A percentile compares a stretch with the other conserved stretches of the same genome.
Evolutionary conservation across 768 basidiomycete species (phyloP).

Genomic region (Psilocybe cyanescens): DNA sequence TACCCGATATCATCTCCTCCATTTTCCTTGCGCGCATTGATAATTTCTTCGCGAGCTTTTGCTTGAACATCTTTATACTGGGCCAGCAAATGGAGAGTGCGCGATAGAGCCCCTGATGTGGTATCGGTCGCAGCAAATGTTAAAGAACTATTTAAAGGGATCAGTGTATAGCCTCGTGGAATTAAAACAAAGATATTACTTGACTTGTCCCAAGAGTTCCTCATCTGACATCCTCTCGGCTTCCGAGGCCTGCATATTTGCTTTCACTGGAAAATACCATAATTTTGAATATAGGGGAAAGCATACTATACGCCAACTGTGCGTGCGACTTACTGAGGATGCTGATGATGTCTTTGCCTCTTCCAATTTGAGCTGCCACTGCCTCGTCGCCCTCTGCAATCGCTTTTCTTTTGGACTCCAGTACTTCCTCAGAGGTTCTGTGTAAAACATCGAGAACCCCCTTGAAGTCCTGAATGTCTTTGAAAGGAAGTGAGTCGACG

Average conservation of each 20-base stretch:
- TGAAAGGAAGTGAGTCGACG: slow-evolving; percentile 35
- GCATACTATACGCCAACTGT: background rate
- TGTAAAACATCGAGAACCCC: slow-evolving; percentile 39
- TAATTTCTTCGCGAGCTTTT: slow-evolving; percentile 40
- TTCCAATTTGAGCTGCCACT: slow-evolving; percentile 34
- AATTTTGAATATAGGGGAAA: background rate
- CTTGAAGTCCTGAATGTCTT: slow-evolving; percentile 30
- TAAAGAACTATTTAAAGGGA: slow-evolving; percentile 19
- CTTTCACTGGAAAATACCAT: slow-evolving; percentile 30
- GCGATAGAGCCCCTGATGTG: slow-evolving; percentile 41
- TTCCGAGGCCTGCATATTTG: slow-evolving; percentile 34
- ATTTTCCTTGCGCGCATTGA: slow-evolving; percentile 24
- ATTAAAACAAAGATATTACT: slow-evolving; percentile 8
- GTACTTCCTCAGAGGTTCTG: slow-evolving; percentile 37
- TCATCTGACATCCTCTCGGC: slow-evolving; percentile 36
- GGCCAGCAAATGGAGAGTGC: slow-evolving; percentile 38
- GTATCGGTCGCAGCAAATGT: slow-evolving; percentile 48
- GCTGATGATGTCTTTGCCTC: slow-evolving; percentile 52
- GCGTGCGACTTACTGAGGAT: slow-evolving; percentile 38
- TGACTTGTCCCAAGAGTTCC: slow-evolving; percentile 38
- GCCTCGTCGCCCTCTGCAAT: slow-evolving; percentile 38
- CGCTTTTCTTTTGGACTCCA: slow-evolving; percentile 38
- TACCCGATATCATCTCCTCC: slow-evolving; percentile 33
- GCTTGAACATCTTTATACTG: slow-evolving; percentile 31
- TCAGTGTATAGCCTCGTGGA: background rate